Evolutionary conservation across 495 filamentous ascomycete genomes (phyloP), one percentile per base, ranked within the genome.

Genomic region (Bathelium albidoporum): DNA sequence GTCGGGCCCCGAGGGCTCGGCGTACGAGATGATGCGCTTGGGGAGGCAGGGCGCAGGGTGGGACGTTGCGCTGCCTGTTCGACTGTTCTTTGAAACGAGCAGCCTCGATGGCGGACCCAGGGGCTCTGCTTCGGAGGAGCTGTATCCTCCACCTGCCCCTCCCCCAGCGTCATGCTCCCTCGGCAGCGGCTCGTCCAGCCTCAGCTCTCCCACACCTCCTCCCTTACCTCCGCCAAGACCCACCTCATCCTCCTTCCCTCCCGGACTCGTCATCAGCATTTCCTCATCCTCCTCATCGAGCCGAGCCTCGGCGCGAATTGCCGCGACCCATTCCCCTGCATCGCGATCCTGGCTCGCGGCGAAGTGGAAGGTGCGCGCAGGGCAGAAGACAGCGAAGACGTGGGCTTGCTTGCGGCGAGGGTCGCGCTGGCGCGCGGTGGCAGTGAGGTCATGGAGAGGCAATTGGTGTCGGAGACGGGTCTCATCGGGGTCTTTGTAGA

Each of bases 341-440:
- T 97, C 92, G 63, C 85, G 81, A 43, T 84, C 81, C 2, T 79
- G 86, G 31, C 76, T 70, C 1, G 87, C 91, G 69, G 92, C 87
- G 58, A 98, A 87, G 63, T 96, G 91, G 75, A 88, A 95, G 75
- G 96, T 97, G 62, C 87, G 87, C 5, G 90, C 86, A 0, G 91
- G 88, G 11, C 92, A 91, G 72, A 96, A 98, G n/a, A 97, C 78
- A 1, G 89, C 94, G 72, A 97, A 96, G 44, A 96, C 83, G 68
- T 95, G 82, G 34, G 86, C 80, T 32, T 85, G 83, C 64, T 86
- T 87, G 32, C 88, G 86, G 76, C 94, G 95, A 0, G 89, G 86
- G 65, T 96, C 90, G 69, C 89, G 92, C 59, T 97, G 84, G 59
- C 88, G 80, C 0, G 91, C 89, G 34, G 96, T 89, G 2, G 93